Evolutionary conservation across 371 early-diverging fungal species (phyloP).

Genomic region (Mucor velutinosus): DNA sequence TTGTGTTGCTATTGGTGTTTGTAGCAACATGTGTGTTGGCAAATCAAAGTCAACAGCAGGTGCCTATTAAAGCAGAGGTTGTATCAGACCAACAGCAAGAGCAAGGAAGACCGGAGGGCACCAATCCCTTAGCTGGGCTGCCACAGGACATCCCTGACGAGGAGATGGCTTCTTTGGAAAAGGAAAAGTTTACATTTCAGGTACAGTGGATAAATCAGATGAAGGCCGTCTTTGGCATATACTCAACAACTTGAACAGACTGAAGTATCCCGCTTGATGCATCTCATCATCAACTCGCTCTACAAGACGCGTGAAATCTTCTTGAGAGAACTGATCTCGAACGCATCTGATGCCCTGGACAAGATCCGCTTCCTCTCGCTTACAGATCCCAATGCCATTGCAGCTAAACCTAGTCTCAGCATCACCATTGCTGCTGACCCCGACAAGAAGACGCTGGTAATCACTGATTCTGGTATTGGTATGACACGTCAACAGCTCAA

Average conservation of each 20-base stretch:
- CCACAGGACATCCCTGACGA: conserved; percentile 34
- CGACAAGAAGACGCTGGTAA: conserved; percentile 69
- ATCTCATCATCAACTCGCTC: conserved; percentile 87
- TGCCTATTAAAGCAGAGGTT: not conserved
- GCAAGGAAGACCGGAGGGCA: not conserved
- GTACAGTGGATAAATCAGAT: conserved; percentile 23
- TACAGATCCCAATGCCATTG: conserved; percentile 67
- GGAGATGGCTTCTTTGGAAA: conserved; percentile 33
- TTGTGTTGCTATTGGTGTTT: not conserved
- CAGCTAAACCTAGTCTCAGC: conserved; percentile 60
- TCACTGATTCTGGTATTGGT: conserved; percentile 95
- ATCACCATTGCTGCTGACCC: conserved; percentile 78
- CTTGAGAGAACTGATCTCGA: conserved; percentile 95
- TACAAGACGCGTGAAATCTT: conserved; percentile 92
- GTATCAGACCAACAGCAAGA: not conserved
- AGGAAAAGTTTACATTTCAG: conserved; percentile 46
- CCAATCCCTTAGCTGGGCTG: not conserved
- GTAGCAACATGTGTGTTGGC: conserved; percentile 11
- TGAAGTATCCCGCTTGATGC: conserved; percentile 86
- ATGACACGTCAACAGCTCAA: conserved; percentile 93
- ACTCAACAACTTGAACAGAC: conserved; percentile 32
- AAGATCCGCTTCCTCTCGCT: conserved; percentile 86
- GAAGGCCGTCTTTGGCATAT: too few relatives aligned
- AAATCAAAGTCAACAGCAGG: not conserved
- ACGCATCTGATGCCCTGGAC: conserved; percentile 95